These are phyloP conservation scores for Periconia sp. DNA, from an alignment of 2,329 filamentous ascomycete genomes.

Conservation along the genomic window DNA sequence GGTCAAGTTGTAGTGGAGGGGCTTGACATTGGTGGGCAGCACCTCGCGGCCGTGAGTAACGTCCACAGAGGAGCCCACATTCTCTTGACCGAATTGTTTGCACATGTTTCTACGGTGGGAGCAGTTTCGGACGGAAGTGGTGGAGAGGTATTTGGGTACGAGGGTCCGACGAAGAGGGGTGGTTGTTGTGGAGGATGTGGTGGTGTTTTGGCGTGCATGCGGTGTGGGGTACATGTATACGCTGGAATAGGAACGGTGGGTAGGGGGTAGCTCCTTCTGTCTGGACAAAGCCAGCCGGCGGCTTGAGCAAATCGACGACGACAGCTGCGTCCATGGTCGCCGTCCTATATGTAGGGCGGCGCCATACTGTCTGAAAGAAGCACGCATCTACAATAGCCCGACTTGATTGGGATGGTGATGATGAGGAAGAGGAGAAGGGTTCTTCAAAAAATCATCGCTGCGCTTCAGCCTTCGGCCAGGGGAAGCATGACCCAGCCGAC, in stretches of 20 bases:
- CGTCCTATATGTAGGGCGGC: constrained; percentile 18
- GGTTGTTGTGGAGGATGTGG: background rate
- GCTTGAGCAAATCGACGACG: constrained; percentile 2
- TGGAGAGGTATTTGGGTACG: constrained; percentile 18
- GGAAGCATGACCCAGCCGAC: constrained; percentile 3
- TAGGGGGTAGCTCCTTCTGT: background rate
- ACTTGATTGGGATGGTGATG: constrained; percentile 18
- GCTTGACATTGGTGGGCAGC: constrained; percentile 87
- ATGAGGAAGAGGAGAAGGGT: constrained; percentile 17
- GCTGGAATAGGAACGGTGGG: background rate
- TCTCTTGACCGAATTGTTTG: constrained; percentile 60
- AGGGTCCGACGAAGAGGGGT: constrained; percentile 25
- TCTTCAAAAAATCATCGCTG: constrained; percentile 1
- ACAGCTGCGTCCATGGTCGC: constrained; percentile 5
- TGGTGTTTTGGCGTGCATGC: constrained; percentile 16
- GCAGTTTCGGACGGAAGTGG: constrained; percentile 57
- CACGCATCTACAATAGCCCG: constrained; percentile 31
- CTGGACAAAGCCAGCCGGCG: constrained; percentile 1
- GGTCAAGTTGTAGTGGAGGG: constrained; percentile 87
- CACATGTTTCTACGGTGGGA: constrained; percentile 79
- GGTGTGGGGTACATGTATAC: constrained; percentile 30
- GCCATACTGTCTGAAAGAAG: constrained; percentile 36
- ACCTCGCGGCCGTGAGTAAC: constrained; percentile 74
- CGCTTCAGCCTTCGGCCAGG: constrained; percentile 10
- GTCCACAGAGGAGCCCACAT: constrained; percentile 59